phyloP scores from a whole-genome alignment of 1,139 yeast species.

The Diutina scorzettiae region DNA sequence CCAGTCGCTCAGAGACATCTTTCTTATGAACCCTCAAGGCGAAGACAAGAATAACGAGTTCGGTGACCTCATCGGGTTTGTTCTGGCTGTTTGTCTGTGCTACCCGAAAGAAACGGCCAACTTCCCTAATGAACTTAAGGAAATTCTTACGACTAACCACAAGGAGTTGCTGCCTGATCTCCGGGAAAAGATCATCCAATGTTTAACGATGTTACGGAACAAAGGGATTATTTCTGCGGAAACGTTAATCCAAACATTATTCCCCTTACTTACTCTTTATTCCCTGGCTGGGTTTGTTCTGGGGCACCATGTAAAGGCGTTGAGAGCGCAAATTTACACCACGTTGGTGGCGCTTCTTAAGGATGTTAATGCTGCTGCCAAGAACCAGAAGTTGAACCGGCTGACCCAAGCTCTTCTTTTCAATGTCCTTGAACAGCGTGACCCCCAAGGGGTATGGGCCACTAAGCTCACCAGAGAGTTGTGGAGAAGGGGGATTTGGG shows the following conservation, averaged over 20 bases:
- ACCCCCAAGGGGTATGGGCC: constrained; percentile 88
- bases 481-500: constrained; percentile 98
- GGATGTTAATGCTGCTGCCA: constrained; percentile 71
- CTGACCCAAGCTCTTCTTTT: constrained; percentile 87
- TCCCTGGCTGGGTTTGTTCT: constrained; percentile 31
- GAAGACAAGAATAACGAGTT: constrained; percentile 55
- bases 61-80: constrained; percentile 76
- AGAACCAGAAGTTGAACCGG: constrained; percentile 76
- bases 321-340: constrained; percentile 73
- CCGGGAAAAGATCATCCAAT: constrained; percentile 84
- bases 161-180: constrained; percentile 72
- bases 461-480: constrained; percentile 87
- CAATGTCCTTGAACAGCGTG: constrained; percentile 69
- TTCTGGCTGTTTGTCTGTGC: constrained; percentile 82
- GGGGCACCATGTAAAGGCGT: constrained; percentile 53
- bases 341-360: constrained; percentile 70
- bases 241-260: constrained; percentile 68
- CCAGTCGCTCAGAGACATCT: constrained; percentile 79
- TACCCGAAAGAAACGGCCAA: constrained; percentile 79
- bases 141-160: constrained; percentile 61
- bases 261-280: constrained; percentile 65
- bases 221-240: constrained; percentile 77
- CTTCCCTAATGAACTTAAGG: constrained; percentile 72
- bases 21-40: constrained; percentile 53
- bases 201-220: constrained; percentile 81